phyloP scores from a whole-genome alignment of 371 early-diverging fungal species.

The Capillidium heterosporum region DNA sequence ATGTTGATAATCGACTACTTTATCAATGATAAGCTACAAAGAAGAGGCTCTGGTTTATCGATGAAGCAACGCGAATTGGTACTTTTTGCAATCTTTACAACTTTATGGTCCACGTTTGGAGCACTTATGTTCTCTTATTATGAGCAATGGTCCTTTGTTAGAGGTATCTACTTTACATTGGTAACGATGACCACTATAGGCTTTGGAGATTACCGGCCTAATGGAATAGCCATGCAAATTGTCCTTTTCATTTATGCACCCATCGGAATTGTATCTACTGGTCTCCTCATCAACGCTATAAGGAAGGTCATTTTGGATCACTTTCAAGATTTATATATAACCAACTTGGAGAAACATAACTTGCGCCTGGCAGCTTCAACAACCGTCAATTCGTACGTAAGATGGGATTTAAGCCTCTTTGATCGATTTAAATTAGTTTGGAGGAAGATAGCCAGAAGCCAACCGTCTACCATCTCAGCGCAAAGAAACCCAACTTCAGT shows the following conservation, averaged over 20 bases:
- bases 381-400: too few species aligned
- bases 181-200: constrained; percentile 7
- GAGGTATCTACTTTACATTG: constrained; percentile 1
- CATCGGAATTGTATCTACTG: constrained; percentile 6
- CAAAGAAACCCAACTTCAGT: not conserved
- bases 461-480: not conserved
- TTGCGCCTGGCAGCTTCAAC: too few species aligned
- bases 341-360: not conserved
- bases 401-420: too few species aligned
- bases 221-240: not conserved
- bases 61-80: constrained; percentile 2
- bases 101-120: constrained; percentile 1
- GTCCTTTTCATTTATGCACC: constrained; percentile 3
- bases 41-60: not conserved
- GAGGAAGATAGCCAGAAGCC: not conserved
- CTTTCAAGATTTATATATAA: not conserved
- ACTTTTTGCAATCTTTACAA: not conserved
- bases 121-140: not conserved
- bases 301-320: not conserved
- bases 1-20: constrained; percentile 2
- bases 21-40: not conserved
- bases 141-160: not conserved
- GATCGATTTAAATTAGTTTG: not conserved
- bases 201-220: constrained; percentile 3
- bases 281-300: not conserved